Conservation (phyloP, 345 rosid genomes). For the Salix dunnii region DNA sequence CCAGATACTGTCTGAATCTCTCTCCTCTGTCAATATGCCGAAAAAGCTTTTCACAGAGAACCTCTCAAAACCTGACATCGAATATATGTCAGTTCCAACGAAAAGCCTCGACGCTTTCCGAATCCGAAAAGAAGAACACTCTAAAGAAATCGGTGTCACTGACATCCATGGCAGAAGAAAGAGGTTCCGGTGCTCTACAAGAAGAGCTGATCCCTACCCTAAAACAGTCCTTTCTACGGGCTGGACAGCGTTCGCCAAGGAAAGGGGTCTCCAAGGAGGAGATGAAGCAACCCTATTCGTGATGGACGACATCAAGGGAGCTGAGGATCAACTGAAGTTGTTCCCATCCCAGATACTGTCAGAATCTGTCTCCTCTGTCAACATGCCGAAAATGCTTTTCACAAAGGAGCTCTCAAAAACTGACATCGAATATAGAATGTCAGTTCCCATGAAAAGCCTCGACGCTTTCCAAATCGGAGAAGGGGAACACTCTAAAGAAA, state of each 20-base stretch:
- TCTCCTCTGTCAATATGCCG: background rate
- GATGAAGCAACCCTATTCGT: background rate
- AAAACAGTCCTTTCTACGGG: background rate
- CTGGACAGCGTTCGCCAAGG: background rate
- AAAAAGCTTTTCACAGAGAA: background rate
- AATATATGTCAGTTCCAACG: background rate
- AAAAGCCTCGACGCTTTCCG: background rate
- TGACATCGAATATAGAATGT: background rate
- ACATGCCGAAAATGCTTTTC: background rate
- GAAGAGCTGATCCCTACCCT: background rate
- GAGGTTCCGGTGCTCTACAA: background rate
- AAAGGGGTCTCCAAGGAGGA: accelerated
- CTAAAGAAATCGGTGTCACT: background rate
- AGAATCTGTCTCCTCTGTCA: background rate
- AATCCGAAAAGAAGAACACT: background rate
- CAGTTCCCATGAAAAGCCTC: background rate
- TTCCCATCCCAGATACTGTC: background rate
- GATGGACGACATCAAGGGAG: background rate
- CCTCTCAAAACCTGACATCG: background rate
- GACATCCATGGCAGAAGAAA: background rate
- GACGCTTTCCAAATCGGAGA: background rate
- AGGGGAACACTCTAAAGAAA: background rate
- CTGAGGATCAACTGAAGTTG: no score
- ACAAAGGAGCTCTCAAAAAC: background rate
- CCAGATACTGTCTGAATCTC: background rate